phyloP scores from a whole-genome alignment of 176 grass and related monocot genomes.

The Paspalum notatum region DNA sequence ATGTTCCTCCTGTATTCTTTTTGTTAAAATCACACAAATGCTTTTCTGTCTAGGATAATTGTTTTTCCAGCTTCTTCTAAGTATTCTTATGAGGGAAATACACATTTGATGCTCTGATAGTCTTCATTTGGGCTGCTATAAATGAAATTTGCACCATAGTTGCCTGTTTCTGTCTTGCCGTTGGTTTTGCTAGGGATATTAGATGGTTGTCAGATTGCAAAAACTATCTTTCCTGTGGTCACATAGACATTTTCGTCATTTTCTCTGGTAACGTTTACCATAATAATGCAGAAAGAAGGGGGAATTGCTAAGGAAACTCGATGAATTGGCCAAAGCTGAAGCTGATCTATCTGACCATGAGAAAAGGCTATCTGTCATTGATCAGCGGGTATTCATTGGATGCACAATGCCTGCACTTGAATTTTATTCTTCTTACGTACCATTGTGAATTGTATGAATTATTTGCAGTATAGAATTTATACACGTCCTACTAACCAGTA shows the following conservation, averaged over 20 bases:
- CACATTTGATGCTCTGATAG: background rate
- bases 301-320: slow-evolving; percentile 72
- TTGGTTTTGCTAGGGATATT: slow-evolving; percentile 35
- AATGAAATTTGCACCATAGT: slow-evolving; percentile 12
- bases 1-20: slow-evolving; percentile 29
- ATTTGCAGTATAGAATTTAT: slow-evolving; percentile 7
- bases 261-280: slow-evolving; percentile 13
- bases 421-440: background rate
- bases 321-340: slow-evolving; percentile 79
- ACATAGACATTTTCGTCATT: slow-evolving; percentile 13
- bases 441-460: slow-evolving; percentile 23
- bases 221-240: background rate
- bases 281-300: slow-evolving; percentile 64
- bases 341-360: slow-evolving; percentile 66
- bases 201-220: slow-evolving; percentile 13
- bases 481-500: background rate
- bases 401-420: background rate
- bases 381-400: slow-evolving; percentile 64
- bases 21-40: slow-evolving; percentile 10
- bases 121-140: background rate
- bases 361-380: slow-evolving; percentile 63
- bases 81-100: background rate
- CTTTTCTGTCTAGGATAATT: background rate
- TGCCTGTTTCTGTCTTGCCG: background rate
- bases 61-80: slow-evolving; percentile 4